Conservation (phyloP, 164 flowering plant genomes). For the Saururus chinensis region DNA sequence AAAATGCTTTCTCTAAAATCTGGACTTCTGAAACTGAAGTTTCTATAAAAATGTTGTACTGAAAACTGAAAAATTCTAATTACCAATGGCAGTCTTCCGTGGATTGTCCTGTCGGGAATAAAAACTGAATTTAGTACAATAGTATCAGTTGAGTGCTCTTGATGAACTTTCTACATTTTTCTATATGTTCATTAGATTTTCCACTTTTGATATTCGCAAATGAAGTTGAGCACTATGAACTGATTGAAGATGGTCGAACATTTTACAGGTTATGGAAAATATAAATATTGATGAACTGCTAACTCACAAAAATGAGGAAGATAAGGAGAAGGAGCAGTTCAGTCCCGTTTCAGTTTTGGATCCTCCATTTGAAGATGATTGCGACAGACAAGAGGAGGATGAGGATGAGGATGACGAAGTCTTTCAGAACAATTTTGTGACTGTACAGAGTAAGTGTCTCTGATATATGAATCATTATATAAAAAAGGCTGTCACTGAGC, state of each 20-base stretch:
- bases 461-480: not conserved
- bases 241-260: not conserved
- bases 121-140: no score
- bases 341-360: conserved; percentile 91
- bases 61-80: no score
- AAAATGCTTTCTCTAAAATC: no score
- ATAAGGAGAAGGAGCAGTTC: conserved; percentile 70
- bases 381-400: conserved; percentile 18
- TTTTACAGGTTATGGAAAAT: conserved; percentile 13
- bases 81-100: no score
- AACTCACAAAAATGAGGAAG: conserved; percentile 14
- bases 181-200: no score
- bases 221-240: not conserved
- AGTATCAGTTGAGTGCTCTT: no score
- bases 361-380: conserved; percentile 55
- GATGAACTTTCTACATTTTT: no score
- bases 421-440: conserved; percentile 33
- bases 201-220: no score
- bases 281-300: conserved; percentile 9
- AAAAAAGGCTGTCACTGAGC: no score
- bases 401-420: conserved; percentile 21
- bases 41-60: no score
- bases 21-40: no score
- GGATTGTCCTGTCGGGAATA: no score
- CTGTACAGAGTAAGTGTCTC: conserved; percentile 59